Evolutionary conservation across 148 eudicot genomes (phyloP).

Genomic region (Euryodendron excelsum): DNA sequence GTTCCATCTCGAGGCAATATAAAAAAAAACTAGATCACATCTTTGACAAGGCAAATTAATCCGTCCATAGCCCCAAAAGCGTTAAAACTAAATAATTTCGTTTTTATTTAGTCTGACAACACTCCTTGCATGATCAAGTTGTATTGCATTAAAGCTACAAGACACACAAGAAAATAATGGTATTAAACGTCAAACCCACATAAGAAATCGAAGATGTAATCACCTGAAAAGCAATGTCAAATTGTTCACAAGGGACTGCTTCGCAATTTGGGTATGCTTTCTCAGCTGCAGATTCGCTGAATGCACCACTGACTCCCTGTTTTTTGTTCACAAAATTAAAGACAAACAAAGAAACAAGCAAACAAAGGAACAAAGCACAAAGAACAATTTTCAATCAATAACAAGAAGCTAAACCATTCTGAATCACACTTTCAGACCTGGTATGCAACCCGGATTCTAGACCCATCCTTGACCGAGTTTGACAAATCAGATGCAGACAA

Average conservation of each 20-base stretch:
- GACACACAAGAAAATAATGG: constrained; percentile 19
- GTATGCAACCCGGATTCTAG: neutral
- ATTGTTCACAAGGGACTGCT: constrained; percentile 72
- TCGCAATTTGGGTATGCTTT: constrained; percentile 46
- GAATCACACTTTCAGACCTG: neutral
- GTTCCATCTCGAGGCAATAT: no score
- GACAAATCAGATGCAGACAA: neutral
- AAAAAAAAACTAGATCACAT: no score
- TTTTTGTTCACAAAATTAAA: no score
- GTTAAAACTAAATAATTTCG: neutral
- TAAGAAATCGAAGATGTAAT: neutral
- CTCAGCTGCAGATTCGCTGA: constrained; percentile 39
- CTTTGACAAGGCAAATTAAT: no score
- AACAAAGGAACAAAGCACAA: no score
- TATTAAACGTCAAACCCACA: constrained; percentile 41
- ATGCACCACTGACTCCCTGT: constrained; percentile 71
- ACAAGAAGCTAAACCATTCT: neutral
- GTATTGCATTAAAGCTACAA: neutral
- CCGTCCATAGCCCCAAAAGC: neutral
- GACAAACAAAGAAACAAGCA: neutral
- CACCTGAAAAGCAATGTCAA: constrained; percentile 60
- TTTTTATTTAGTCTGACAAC: neutral
- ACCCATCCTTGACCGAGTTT: neutral
- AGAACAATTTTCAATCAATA: neutral
- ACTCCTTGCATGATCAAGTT: neutral